Evolutionary conservation across 768 basidiomycete genomes (phyloP).

Genomic region (Candolleomyces aberdarensis): DNA sequence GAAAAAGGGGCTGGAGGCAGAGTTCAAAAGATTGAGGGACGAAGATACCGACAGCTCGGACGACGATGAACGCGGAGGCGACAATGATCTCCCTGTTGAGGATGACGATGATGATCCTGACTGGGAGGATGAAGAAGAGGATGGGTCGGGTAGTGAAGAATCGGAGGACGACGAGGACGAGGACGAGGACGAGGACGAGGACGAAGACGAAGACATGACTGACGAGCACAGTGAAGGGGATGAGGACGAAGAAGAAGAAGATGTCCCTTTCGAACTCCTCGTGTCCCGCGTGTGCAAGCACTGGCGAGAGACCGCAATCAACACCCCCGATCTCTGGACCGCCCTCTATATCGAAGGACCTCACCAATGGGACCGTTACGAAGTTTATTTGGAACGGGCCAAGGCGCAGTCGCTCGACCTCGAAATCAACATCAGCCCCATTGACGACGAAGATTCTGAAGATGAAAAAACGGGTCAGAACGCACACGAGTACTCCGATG

Average conservation of each 20-base stretch:
- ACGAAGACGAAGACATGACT: slow-evolving; percentile 16
- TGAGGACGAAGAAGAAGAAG: slow-evolving; percentile 1
- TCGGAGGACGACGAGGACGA: slow-evolving; percentile 17
- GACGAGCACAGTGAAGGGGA: slow-evolving; percentile 11
- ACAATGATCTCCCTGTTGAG: slow-evolving; percentile 4
- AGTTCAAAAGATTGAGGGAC: slow-evolving; percentile 18
- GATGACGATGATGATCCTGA: slow-evolving; percentile 17
- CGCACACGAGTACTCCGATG: too few relatives aligned
- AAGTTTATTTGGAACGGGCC: slow-evolving; percentile 49
- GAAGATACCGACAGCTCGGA: slow-evolving; percentile 12
- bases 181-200: slow-evolving; percentile 22
- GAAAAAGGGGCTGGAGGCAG: slow-evolving; percentile 27
- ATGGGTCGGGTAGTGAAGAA: slow-evolving; percentile 5
- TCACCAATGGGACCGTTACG: slow-evolving; percentile 41
- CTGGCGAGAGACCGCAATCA: slow-evolving; percentile 55
- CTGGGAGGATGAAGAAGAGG: slow-evolving; percentile 13
- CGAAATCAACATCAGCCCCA: slow-evolving; percentile 38
- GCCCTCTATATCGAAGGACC: slow-evolving; percentile 36
- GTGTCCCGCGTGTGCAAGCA: slow-evolving; percentile 60
- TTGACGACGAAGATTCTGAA: slow-evolving; percentile 27
- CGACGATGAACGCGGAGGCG: slow-evolving; percentile 13
- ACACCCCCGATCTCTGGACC: slow-evolving; percentile 57
- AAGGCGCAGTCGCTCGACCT: slow-evolving; percentile 54
- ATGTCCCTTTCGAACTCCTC: slow-evolving; percentile 45
- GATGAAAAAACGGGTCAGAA: slow-evolving; percentile 6